Evolutionary conservation across 495 filamentous ascomycete genomes (phyloP).

Genomic region (Antarctomyces pellizariae): DNA sequence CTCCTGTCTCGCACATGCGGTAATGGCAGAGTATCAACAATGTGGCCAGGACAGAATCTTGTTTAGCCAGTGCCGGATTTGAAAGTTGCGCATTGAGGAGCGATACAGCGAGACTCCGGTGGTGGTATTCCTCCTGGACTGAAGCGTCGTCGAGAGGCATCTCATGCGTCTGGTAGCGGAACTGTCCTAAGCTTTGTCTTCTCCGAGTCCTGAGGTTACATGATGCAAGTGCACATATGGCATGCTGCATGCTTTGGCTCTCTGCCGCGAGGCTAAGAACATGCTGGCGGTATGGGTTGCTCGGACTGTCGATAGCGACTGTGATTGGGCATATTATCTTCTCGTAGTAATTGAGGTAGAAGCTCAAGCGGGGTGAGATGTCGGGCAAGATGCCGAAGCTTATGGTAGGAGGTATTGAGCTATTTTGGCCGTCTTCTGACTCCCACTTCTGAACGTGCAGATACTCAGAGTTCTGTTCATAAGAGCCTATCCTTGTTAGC

Average conservation of each 20-base stretch:
- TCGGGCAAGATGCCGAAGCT: slow-evolving; percentile 14
- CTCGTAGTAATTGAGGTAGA: slow-evolving; percentile 56
- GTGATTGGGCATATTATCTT: slow-evolving; percentile 79
- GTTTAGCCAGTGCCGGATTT: slow-evolving; percentile 43
- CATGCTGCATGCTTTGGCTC: slow-evolving; percentile 70
- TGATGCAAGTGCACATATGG: slow-evolving; percentile 69
- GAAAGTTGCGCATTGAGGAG: slow-evolving; percentile 65
- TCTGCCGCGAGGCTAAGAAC: slow-evolving; percentile 55
- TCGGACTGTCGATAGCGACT: slow-evolving; percentile 70
- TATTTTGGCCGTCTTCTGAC: too few relatives aligned
- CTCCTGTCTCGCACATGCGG: slow-evolving; percentile 78
- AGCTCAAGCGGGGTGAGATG: slow-evolving; percentile 30
- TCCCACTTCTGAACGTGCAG: too few relatives aligned
- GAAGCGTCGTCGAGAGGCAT: slow-evolving; percentile 20
- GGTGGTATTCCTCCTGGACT: slow-evolving; percentile 53
- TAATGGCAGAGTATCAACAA: slow-evolving; percentile 76
- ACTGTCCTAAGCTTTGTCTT: slow-evolving; percentile 27
- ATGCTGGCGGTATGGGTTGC: slow-evolving; percentile 65
- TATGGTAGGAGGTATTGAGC: too few relatives aligned
- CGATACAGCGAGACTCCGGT: slow-evolving; percentile 60
- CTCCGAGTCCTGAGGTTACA: slow-evolving; percentile 55
- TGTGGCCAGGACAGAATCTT: slow-evolving; percentile 77
- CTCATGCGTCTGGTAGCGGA: slow-evolving; percentile 12
- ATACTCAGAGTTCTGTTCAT: too few relatives aligned
- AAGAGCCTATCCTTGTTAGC: too few relatives aligned